Evolutionary conservation across 1,284 basidiomycete genomes (phyloP), one percentile per base, ranked within the genome.

Genomic region (Ganoderma resinaceum): DNA sequence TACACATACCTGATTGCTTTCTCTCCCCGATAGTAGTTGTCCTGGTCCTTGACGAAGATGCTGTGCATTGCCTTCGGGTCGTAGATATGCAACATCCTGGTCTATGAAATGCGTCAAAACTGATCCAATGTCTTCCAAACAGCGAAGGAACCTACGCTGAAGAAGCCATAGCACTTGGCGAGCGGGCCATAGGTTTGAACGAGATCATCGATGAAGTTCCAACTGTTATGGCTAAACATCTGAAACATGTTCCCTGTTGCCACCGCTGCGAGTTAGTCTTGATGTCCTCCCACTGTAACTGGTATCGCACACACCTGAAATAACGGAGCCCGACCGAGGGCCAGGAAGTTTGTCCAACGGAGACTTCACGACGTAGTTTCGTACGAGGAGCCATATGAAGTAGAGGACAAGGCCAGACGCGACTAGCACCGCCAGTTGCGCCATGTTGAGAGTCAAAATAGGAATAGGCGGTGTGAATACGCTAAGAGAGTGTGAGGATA

Each of bases 21-120:
- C 35, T 31, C 31, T 14, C 52, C 59, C 38, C 78, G 74, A 23
- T 76, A 74, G 61, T 75, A 80, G 33, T 68, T 64, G n/a, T 76
- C 66, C 59, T 76, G 74, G 37, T 81, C 79, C 62, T 78, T 79
- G 23, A 78, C 70, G 6, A 78, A 26, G n/a, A 81, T 73, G 35
- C 69, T 73, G 42, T 77, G 73, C 42, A 79, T 62, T 0, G 77
- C 78, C 20, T 57, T 64, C 5, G 77, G 74, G 37, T 78, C 76
- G 52, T 67, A 72, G 8, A 78, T 65, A 31, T 72, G 72, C 14
- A 78, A 66, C 57, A 63, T 62, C 16, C 65, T 64, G 23, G 60
- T 65, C 75, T 77, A 20, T 20, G 18, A 37, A 40, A 9, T 12
- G 33, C 31, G 29, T 49, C 40, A 23, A n/a, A 2, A 18, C 43